These are phyloP conservation scores for Sclerotinia minor DNA, from an alignment of 2,329 filamentous ascomycete genomes.

Conservation along the genomic window DNA sequence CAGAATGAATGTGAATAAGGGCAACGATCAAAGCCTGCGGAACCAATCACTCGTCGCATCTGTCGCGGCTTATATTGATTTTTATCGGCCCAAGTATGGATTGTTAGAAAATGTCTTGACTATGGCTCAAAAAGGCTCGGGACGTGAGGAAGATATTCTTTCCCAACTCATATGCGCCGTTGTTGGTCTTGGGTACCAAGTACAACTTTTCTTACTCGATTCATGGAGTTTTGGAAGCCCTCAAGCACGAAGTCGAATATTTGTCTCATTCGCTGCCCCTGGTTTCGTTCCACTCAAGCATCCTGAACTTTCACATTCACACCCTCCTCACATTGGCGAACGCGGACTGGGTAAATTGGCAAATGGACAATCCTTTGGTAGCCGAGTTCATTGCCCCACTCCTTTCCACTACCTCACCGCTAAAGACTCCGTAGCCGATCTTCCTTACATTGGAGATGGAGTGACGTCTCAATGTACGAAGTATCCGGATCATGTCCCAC, in stretches of 20 bases:
- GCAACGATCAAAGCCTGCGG: slow-evolving; percentile 56
- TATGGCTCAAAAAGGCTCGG: slow-evolving; percentile 53
- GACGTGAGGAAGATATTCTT: slow-evolving; percentile 62
- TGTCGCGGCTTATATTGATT: slow-evolving; percentile 71
- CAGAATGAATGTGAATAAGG: slow-evolving; percentile 57
- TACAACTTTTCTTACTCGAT: slow-evolving; percentile 66
- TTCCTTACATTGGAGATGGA: slow-evolving; percentile 63
- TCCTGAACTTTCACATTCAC: slow-evolving; percentile 63
- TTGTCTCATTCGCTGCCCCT: slow-evolving; percentile 70
- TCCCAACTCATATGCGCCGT: slow-evolving; percentile 72
- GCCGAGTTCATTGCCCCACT: slow-evolving; percentile 51
- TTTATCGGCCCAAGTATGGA: slow-evolving; percentile 73
- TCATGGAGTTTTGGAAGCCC: slow-evolving; percentile 67
- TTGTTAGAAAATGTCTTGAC: slow-evolving; percentile 74
- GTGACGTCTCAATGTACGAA: slow-evolving; percentile 61
- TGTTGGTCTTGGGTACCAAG: slow-evolving; percentile 76
- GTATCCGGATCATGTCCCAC: slow-evolving; percentile 66
- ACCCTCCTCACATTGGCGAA: slow-evolving; percentile 46
- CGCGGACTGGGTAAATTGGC: slow-evolving; percentile 56
- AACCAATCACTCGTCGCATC: slow-evolving; percentile 79
- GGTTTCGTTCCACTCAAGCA: slow-evolving; percentile 56
- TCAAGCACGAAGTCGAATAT: slow-evolving; percentile 66
- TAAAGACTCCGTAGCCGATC: slow-evolving; percentile 54
- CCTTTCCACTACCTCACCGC: slow-evolving; percentile 62
- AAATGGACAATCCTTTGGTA: slow-evolving; percentile 61